Conservation (phyloP, 73 alveolate genomes). For the Effrenium voratum region DNA sequence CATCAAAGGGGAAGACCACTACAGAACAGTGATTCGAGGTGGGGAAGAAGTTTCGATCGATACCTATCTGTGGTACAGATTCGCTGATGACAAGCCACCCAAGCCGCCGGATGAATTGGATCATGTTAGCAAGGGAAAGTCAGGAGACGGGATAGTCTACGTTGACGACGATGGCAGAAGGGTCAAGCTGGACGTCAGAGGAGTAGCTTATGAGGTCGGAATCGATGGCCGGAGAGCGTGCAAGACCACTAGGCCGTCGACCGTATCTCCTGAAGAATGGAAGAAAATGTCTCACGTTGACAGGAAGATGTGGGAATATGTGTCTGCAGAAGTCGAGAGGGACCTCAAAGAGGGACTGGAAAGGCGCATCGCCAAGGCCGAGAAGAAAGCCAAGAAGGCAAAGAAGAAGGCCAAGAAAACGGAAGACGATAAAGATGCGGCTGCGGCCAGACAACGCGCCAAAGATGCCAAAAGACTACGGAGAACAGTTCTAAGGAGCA, state of each 20-base stretch:
- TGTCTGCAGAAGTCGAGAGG: background rate
- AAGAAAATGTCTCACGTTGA: background rate
- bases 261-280: background rate
- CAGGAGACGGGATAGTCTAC: background rate
- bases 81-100: too few species aligned
- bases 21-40: too few species aligned
- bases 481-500: too few species aligned
- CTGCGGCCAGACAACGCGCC: too few species aligned
- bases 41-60: too few species aligned
- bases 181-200: background rate
- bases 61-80: too few species aligned
- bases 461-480: too few species aligned
- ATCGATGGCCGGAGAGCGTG: background rate
- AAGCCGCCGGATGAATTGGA: too few species aligned
- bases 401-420: too few species aligned
- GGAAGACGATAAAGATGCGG: background rate
- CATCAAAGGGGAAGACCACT: too few species aligned
- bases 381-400: background rate
- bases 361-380: background rate
- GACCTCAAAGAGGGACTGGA: background rate
- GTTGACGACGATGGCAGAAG: background rate
- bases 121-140: background rate
- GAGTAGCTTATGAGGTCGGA: background rate
- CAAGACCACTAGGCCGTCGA: background rate
- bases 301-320: background rate